Evolutionary conservation across 2,329 filamentous ascomycete species (phyloP).

Genomic region (Daldinia sp.): DNA sequence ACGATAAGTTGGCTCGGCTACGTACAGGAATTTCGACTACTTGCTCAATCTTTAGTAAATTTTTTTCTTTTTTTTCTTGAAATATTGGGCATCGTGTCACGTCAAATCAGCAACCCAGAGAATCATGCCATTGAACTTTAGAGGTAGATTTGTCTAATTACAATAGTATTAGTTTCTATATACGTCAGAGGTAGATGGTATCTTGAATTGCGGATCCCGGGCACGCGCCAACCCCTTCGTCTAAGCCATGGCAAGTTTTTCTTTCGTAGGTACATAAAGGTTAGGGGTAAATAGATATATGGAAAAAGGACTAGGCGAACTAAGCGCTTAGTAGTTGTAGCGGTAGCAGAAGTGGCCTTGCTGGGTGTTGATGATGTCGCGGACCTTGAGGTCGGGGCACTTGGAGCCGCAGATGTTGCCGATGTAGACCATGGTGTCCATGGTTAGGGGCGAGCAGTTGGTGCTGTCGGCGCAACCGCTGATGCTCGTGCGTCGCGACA

Average conservation of each 20-base stretch:
- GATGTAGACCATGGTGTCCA: constrained; percentile 43
- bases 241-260: constrained; percentile 1
- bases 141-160: constrained; percentile 8
- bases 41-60: too few relatives aligned
- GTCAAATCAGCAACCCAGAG: not conserved
- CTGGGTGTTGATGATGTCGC: constrained; percentile 40
- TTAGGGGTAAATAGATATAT: not conserved
- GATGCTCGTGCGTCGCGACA: constrained; percentile 41
- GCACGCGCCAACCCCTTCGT: constrained; percentile 1
- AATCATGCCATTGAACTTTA: constrained; percentile 1
- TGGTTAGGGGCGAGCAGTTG: constrained; percentile 42
- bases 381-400: constrained; percentile 43
- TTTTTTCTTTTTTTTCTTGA: too few relatives aligned
- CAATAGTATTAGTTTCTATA: constrained; percentile 5
- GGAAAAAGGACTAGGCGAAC: not conserved
- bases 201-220: not conserved
- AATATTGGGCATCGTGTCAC: not conserved
- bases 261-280: not conserved
- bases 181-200: not conserved
- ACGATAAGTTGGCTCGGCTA: constrained; percentile 10
- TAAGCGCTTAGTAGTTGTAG: constrained; percentile 42
- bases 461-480: constrained; percentile 43
- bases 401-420: constrained; percentile 41
- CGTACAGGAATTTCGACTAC: constrained; percentile 2
- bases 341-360: constrained; percentile 43